phyloP scores from a whole-genome alignment of 495 filamentous ascomycete genomes.

The Trichocladium antarcticum region DNA sequence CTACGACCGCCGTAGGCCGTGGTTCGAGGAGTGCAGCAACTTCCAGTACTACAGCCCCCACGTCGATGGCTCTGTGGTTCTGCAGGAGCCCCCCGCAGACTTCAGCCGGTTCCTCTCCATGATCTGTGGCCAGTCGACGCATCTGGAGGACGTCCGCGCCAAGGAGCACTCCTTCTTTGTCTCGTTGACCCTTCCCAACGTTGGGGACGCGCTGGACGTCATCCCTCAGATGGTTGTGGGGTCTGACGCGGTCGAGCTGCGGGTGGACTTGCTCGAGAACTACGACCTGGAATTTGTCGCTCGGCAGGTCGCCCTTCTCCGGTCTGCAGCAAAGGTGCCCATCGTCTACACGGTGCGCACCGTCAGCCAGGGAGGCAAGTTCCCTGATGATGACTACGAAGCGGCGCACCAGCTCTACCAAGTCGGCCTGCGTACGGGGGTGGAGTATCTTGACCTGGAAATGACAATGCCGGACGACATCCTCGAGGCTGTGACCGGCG shows the following conservation, averaged over 20 bases:
- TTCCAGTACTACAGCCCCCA: constrained; percentile 80
- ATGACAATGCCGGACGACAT: constrained; percentile 71
- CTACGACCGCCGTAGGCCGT: constrained; percentile 82
- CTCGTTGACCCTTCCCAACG: constrained; percentile 69
- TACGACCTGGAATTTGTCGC: constrained; percentile 63
- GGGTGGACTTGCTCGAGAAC: constrained; percentile 85
- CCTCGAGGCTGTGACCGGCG: constrained; percentile 51
- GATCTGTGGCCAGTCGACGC: constrained; percentile 57
- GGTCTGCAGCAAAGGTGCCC: constrained; percentile 63
- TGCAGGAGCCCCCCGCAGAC: constrained; percentile 58
- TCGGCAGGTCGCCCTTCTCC: constrained; percentile 69
- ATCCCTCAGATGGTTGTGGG: constrained; percentile 69
- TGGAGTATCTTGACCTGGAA: constrained; percentile 91
- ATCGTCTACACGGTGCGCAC: constrained; percentile 91
- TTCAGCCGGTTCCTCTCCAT: constrained; percentile 67
- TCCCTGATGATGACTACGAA: constrained; percentile 64
- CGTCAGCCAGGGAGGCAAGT: constrained; percentile 73
- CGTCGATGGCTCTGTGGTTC: constrained; percentile 43
- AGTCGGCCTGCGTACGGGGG: constrained; percentile 65
- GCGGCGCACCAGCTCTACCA: constrained; percentile 63
- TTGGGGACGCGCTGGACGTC: constrained; percentile 49
- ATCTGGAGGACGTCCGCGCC: constrained; percentile 51
- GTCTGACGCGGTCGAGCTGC: constrained; percentile 84
- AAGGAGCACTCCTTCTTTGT: constrained; percentile 86
- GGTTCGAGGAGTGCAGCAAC: constrained; percentile 91